Evolutionary conservation across 1,139 yeast species (phyloP).

Genomic region (Yamadazyma epiphylla): DNA sequence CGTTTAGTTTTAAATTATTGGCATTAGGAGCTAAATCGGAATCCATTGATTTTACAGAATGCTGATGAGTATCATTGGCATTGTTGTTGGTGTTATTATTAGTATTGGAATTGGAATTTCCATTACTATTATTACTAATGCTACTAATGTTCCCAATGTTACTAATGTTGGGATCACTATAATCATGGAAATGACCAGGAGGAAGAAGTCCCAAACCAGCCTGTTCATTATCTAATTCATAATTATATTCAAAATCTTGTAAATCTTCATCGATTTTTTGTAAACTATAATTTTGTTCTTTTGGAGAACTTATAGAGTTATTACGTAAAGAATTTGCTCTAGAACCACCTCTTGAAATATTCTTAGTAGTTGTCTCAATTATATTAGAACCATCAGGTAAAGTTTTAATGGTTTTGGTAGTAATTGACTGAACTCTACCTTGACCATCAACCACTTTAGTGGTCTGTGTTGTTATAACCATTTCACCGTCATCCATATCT

Average conservation of each 20-base stretch:
- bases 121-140: no score
- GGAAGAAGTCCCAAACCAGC: background rate
- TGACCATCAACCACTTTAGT: slow-evolving; percentile 41
- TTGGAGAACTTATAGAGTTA: slow-evolving; percentile 13
- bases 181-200: background rate
- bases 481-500: slow-evolving; percentile 26
- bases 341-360: slow-evolving; percentile 35
- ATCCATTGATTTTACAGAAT: slow-evolving; percentile 2
- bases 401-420: slow-evolving; percentile 39
- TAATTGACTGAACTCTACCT: slow-evolving; percentile 43
- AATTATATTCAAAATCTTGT: slow-evolving; percentile 43
- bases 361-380: slow-evolving; percentile 43
- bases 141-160: background rate
- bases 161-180: no score
- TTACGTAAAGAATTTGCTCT: slow-evolving; percentile 21
- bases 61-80: background rate
- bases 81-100: no score
- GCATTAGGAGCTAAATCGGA: slow-evolving; percentile 9
- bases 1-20: slow-evolving; percentile 7
- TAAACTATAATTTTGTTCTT: slow-evolving; percentile 21
- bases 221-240: slow-evolving; percentile 23
- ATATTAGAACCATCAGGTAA: slow-evolving; percentile 45
- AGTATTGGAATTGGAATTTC: no score
- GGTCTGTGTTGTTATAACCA: slow-evolving; percentile 38
- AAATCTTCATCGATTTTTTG: slow-evolving; percentile 44